Conservation (phyloP, 2,329 filamentous ascomycete species). For the Microsporum audouinii region DNA sequence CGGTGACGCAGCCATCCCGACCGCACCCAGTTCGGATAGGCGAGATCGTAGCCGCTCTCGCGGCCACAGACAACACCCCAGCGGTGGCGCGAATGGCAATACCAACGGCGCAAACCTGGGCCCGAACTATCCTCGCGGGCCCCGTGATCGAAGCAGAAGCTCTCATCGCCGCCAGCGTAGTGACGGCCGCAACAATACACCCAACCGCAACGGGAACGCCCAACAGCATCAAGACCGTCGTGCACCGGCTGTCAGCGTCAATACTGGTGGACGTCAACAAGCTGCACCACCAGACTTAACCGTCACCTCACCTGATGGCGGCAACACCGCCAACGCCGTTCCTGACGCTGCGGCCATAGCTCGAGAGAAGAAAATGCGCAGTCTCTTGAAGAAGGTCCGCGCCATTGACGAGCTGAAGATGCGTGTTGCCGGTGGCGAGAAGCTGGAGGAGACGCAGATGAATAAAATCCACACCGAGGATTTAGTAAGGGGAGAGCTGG, state of each 20-base stretch:
- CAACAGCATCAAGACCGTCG: slow-evolving; percentile 3
- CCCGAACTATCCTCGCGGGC: slow-evolving; percentile 18
- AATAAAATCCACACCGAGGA: slow-evolving; percentile 94
- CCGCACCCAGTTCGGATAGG: slow-evolving; percentile 47
- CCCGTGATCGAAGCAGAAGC: slow-evolving; percentile 23
- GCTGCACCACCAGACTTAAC: slow-evolving; percentile 22
- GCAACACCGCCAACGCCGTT: slow-evolving; percentile 17
- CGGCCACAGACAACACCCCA: slow-evolving; percentile 18
- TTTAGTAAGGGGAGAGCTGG: slow-evolving; percentile 71
- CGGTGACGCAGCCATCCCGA: slow-evolving; percentile 16
- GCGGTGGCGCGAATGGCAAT: slow-evolving; percentile 30
- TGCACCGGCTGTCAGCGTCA: slow-evolving; percentile 12
- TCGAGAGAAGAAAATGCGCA: slow-evolving; percentile 86
- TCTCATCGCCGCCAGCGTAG: slow-evolving; percentile 20
- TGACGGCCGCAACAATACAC: slow-evolving; percentile 14
- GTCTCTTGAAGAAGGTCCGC: slow-evolving; percentile 90
- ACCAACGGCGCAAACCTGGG: slow-evolving; percentile 20
- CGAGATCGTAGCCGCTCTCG: slow-evolving; percentile 44
- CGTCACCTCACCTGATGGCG: slow-evolving; percentile 19
- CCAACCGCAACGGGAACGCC: slow-evolving; percentile 1
- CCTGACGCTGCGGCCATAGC: slow-evolving; percentile 21
- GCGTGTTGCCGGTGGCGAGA: slow-evolving; percentile 86
- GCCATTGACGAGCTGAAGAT: slow-evolving; percentile 98
- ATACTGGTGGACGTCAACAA: slow-evolving; percentile 24
- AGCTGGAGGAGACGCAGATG: slow-evolving; percentile 94